Conservation (phyloP, 495 filamentous ascomycete species). For the Xylaria telfairii region DNA sequence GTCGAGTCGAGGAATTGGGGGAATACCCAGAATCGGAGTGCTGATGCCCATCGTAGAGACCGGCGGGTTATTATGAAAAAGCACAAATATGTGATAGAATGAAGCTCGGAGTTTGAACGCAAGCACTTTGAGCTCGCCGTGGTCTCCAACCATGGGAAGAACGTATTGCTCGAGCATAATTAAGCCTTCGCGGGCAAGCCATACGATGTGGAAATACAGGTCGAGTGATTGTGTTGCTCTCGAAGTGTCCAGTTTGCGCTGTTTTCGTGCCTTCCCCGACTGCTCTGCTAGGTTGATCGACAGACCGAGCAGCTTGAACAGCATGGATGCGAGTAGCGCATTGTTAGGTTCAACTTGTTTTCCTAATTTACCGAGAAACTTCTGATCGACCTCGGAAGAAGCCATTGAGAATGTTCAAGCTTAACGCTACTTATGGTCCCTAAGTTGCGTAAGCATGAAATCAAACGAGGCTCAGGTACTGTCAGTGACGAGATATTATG, state of each 20-base stretch:
- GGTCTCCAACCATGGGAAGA: constrained; percentile 74
- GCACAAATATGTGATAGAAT: constrained; percentile 95
- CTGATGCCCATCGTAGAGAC: constrained; percentile 48
- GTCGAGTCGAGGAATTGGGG: constrained; percentile 40
- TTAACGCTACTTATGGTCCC: background rate
- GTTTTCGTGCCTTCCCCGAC: constrained; percentile 79
- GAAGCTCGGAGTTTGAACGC: constrained; percentile 89
- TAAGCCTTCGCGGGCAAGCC: constrained; percentile 91
- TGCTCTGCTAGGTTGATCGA: constrained; percentile 87
- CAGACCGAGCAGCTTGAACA: constrained; percentile 90
- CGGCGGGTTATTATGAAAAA: constrained; percentile 81
- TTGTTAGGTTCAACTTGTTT: constrained; percentile 73
- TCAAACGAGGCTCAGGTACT: background rate
- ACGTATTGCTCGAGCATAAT: constrained; percentile 86
- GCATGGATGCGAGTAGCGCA: constrained; percentile 74
- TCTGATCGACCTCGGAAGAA: constrained; percentile 94
- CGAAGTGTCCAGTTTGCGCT: constrained; percentile 81
- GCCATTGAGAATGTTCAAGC: constrained; percentile 66
- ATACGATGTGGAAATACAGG: constrained; percentile 91
- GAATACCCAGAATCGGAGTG: constrained; percentile 35
- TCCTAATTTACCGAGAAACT: constrained; percentile 88
- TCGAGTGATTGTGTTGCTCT: constrained; percentile 70
- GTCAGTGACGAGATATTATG: background rate
- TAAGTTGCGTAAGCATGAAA: background rate
- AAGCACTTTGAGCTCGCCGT: constrained; percentile 81